These are phyloP conservation scores for Ochromonas danica DNA, from an alignment of 108 stramenopile genomes.

Conservation along the genomic window DNA sequence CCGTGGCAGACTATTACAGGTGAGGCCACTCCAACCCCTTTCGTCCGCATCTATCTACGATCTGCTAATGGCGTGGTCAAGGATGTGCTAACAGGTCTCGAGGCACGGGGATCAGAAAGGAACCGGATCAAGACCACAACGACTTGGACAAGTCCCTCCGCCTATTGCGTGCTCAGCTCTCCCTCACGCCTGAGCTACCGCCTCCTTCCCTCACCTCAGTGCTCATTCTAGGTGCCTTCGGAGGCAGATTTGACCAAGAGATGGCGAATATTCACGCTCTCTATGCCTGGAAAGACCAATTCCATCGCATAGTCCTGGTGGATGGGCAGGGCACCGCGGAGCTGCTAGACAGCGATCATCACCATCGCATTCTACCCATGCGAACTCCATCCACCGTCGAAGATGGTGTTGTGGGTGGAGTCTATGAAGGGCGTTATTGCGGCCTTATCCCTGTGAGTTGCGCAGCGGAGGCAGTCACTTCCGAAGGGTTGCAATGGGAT, in stretches of 20 bases:
- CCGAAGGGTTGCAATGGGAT: not conserved
- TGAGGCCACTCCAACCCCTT: too few relatives aligned
- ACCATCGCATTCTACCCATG: too few relatives aligned
- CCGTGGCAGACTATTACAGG: conserved; percentile 19
- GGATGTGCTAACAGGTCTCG: too few relatives aligned
- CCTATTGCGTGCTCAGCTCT: not conserved
- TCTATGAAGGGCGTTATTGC: not conserved
- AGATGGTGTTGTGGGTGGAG: too few relatives aligned
- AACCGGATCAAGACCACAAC: conserved; percentile 5
- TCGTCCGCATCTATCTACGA: too few relatives aligned
- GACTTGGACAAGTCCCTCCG: not conserved
- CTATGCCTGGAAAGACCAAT: not conserved
- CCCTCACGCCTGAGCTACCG: not conserved
- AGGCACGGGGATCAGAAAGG: too few relatives aligned
- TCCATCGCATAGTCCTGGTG: not conserved
- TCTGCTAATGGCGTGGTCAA: too few relatives aligned
- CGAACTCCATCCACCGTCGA: too few relatives aligned
- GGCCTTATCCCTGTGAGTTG: not conserved
- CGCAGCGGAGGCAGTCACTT: not conserved
- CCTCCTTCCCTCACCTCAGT: too few relatives aligned
- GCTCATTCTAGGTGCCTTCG: conserved; percentile 17
- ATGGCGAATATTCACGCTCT: conserved; percentile 22
- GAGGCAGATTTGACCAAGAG: conserved; percentile 31
- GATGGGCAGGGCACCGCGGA: not conserved
- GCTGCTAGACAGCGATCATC: not conserved